A percentile compares a stretch with the other conserved stretches of the same genome.
Conservation (phyloP, 768 basidiomycete genomes). For the Termitomyces sp. region DNA sequence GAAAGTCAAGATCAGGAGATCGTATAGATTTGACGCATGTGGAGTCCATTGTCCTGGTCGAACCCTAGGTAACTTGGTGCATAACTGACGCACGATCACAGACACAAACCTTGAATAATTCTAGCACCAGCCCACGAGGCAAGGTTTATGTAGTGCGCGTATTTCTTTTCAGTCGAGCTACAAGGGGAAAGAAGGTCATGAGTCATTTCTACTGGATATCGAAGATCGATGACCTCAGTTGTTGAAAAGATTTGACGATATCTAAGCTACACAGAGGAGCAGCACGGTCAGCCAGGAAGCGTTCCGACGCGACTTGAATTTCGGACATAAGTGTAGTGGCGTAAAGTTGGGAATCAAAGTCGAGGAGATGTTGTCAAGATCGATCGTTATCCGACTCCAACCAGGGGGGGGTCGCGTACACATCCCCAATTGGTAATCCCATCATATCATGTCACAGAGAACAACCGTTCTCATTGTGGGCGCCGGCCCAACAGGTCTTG, state of each 20-base stretch:
- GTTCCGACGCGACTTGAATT: conserved; percentile 43
- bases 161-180: conserved; percentile 73
- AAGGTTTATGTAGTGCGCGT: conserved; percentile 64
- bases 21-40: conserved; percentile 61
- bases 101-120: conserved; percentile 57
- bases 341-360: neutral
- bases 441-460: conserved; percentile 13
- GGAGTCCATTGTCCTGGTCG: conserved; percentile 70
- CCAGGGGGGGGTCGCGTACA: neutral
- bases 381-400: neutral
- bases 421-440: conserved; percentile 7
- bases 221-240: conserved; percentile 44
- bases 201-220: neutral
- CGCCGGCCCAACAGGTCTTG: conserved; percentile 45
- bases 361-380: neutral
- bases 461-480: conserved; percentile 46
- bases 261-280: conserved; percentile 75
- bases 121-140: conserved; percentile 84
- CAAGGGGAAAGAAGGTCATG: conserved; percentile 3
- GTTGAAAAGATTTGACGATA: conserved; percentile 63
- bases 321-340: conserved; percentile 18
- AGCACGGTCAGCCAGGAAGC: conserved; percentile 69
- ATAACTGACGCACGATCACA: neutral
- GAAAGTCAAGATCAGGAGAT: conserved; percentile 67
- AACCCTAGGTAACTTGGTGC: neutral